Base-by-base conservation (phyloP, 2,329 filamentous ascomycete species). In the Dothideomycetes sp. region DNA sequence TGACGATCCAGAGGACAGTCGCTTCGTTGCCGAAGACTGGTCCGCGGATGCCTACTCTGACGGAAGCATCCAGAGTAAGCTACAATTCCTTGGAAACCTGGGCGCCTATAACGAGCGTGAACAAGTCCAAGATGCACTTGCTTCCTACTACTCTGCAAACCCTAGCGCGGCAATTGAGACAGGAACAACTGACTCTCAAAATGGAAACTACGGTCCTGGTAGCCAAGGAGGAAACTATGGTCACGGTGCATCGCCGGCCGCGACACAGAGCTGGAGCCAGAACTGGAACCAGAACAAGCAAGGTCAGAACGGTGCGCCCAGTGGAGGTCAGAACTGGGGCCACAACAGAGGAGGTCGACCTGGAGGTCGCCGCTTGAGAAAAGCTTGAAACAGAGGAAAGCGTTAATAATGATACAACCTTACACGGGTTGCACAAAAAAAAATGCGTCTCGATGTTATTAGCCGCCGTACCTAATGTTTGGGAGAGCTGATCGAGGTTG, bases 1-100 rank as follows among this genome's bases (percentile, higher is more conserved):
- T 24, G 32, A 48, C 29, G 41, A 52, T 18, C 51, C 51, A 4
- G 45, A 48, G 39, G 49, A 52, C 15, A 11, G 40, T 1, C 36
- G 41, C 9, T 53, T 45, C 30, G 40, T 38, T n/a, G 42, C 48
- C 11, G 57, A 54, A 32, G 24, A 51, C 9, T 46, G 42, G 31
- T 34, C 34, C 9, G 29, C 41, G 11, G 33, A 33, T 15, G 28
- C 37, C 16, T 40, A 29, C 11, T 19, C 23, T 4, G 16, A 36
- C n/a, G 23, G 23, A 10, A 25, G 27, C 4, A 29, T 46, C 19
- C 33, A 36, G n/a, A 27, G 33, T 17, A 43, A 15, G 18, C 33
- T 46, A 8, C 27, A 32, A 4, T 44, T 24, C 11, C 42, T 46
- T 12, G 45, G 35, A n/a, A 24, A 13, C 13, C 25, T 46, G 16